phyloP scores from a whole-genome alignment of 148 eudicot genomes.

The Mesembryanthemum crystallinum region DNA sequence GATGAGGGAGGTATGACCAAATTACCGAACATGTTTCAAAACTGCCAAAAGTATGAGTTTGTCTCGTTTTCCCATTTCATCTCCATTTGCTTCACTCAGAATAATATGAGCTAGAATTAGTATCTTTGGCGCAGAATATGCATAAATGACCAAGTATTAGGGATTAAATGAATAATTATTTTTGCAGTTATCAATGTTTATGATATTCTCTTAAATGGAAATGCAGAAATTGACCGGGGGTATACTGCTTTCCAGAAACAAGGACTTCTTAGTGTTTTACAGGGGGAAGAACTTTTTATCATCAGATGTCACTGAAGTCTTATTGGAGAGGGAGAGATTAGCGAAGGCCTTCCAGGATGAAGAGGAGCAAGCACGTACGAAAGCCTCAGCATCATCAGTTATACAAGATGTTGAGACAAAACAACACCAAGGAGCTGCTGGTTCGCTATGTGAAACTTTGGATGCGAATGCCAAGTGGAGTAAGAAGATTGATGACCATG shows the following conservation, averaged over 20 bases:
- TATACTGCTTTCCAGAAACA: conserved; percentile 83
- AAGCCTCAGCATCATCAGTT: conserved; percentile 41
- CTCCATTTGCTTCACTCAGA: too few species aligned
- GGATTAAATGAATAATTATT: too few species aligned
- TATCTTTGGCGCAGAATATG: too few species aligned
- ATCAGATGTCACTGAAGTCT: conserved; percentile 66
- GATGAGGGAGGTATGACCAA: too few species aligned
- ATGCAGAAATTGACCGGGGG: conserved; percentile 92
- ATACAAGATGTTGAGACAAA: conserved; percentile 34
- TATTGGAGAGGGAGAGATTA: conserved; percentile 81
- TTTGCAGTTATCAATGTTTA: too few species aligned
- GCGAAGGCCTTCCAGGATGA: conserved; percentile 78
- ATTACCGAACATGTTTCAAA: too few species aligned
- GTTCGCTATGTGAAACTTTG: conserved; percentile 78
- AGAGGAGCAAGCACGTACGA: conserved; percentile 84
- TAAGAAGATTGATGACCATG: conserved; percentile 50
- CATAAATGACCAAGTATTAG: too few species aligned
- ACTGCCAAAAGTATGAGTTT: too few species aligned
- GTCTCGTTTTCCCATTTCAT: too few species aligned
- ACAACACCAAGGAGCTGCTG: conserved; percentile 50
- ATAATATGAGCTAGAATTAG: too few species aligned
- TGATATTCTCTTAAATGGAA: neutral
- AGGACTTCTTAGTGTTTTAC: conserved; percentile 90
- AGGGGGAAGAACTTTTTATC: conserved; percentile 88
- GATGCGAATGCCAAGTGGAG: conserved; percentile 94